Evolutionary conservation across 2,329 filamentous ascomycete genomes (phyloP).

Genomic region (Penicillium sp.): DNA sequence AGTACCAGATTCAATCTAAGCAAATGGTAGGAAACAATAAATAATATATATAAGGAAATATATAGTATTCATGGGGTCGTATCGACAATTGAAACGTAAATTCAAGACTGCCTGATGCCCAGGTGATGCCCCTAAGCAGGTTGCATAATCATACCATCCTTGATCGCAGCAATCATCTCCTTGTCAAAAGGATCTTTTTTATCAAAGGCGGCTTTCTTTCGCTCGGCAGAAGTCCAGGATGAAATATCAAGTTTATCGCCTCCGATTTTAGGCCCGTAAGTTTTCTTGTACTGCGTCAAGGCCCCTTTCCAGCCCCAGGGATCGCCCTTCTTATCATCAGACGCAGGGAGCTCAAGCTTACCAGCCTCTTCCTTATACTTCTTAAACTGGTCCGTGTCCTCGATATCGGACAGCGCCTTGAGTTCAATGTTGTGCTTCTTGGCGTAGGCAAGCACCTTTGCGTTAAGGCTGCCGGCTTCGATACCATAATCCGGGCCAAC

Average conservation of each 20-base stretch:
- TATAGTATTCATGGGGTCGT: too few relatives aligned
- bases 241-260: constrained; percentile 43
- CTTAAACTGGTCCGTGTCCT: constrained; percentile 20
- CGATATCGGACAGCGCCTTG: constrained; percentile 18
- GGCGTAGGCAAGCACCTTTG: constrained; percentile 15
- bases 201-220: constrained; percentile 33
- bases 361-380: constrained; percentile 2
- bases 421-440: constrained; percentile 17
- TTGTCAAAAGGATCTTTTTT: constrained; percentile 40
- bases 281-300: not conserved
- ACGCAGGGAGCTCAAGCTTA: constrained; percentile 24
- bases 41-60: too few relatives aligned
- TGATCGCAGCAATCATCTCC: constrained; percentile 36
- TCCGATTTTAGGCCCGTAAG: constrained; percentile 25
- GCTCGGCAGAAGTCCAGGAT: constrained; percentile 31
- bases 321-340: constrained; percentile 1
- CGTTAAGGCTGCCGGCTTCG: not conserved
- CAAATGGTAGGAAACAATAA: too few relatives aligned
- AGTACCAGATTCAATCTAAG: too few relatives aligned
- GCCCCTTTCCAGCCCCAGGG: constrained; percentile 6
- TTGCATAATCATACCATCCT: constrained; percentile 36
- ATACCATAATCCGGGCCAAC: not conserved
- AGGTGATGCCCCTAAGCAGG: not conserved
- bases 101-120: not conserved
- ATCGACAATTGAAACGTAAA: not conserved